phyloP scores from a whole-genome alignment of 2,329 filamentous ascomycete genomes.

The Amauroascus verrucosus region DNA sequence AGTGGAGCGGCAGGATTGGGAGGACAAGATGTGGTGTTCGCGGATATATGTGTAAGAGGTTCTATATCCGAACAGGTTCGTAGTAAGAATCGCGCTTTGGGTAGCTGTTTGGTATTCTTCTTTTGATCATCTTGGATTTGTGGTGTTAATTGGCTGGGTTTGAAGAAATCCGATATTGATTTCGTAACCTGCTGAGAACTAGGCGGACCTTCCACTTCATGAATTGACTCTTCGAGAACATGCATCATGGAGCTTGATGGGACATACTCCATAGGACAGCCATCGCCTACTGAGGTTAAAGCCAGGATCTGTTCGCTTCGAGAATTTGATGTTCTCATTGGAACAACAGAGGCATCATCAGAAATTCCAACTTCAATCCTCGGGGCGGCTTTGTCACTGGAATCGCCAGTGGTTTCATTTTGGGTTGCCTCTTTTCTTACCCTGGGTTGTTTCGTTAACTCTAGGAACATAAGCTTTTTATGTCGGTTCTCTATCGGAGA shows the following conservation, averaged over 20 bases:
- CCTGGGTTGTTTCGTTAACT: conserved; percentile 17
- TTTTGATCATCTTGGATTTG: not conserved
- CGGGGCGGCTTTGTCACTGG: not conserved
- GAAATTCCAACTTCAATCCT: not conserved
- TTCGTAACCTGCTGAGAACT: conserved; percentile 9
- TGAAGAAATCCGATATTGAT: conserved; percentile 13
- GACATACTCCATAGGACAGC: conserved; percentile 3
- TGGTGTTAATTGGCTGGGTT: conserved; percentile 4
- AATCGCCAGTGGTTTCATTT: not conserved
- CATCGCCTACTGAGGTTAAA: not conserved
- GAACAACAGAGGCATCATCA: not conserved
- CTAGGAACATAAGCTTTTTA: conserved; percentile 37
- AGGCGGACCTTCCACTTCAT: conserved; percentile 1
- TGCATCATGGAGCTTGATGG: conserved; percentile 12
- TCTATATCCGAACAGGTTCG: conserved; percentile 8
- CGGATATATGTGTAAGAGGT: not conserved
- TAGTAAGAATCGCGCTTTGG: not conserved
- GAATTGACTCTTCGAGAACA: conserved; percentile 10
- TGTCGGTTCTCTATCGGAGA: conserved; percentile 30
- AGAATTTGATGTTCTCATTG: not conserved
- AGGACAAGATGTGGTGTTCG: not conserved
- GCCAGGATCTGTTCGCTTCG: not conserved
- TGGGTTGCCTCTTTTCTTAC: not conserved
- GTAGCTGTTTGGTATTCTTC: not conserved
- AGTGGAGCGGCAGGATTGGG: not conserved